A percentile compares a stretch with the other conserved stretches of the same genome.
Evolutionary conservation across 495 filamentous ascomycete species (phyloP).

Genomic region (Podospora pseudocomata): DNA sequence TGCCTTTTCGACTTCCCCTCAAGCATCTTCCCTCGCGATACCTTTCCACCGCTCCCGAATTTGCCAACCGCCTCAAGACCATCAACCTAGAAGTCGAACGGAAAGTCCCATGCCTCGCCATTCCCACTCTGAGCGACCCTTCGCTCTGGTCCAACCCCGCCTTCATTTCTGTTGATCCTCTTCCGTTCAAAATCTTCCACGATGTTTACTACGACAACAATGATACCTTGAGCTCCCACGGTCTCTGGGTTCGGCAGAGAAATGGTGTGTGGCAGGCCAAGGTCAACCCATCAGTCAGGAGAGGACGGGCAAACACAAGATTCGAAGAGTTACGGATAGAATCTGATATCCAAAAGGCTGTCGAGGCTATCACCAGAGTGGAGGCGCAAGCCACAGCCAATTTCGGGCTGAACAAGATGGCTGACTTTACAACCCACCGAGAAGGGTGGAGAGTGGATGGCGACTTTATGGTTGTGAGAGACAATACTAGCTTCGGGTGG

Average conservation of each 20-base stretch:
- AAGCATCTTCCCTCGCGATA: neutral
- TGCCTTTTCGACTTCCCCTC: neutral
- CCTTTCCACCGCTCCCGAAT: neutral
- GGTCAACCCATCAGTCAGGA: conserved; percentile 18
- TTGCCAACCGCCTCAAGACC: neutral
- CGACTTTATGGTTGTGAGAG: conserved; percentile 35
- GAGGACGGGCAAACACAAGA: conserved; percentile 17
- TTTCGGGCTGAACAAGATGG: conserved; percentile 30
- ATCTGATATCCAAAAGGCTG: neutral
- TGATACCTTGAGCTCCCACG: conserved; percentile 22
- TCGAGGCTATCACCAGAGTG: neutral
- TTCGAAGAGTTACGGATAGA: conserved; percentile 31
- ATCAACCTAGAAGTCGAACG: conserved; percentile 22
- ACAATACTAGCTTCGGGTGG: conserved; percentile 38
- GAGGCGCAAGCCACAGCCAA: conserved; percentile 7
- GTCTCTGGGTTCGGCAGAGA: conserved; percentile 33
- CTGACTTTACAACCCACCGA: conserved; percentile 31
- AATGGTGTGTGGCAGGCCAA: conserved; percentile 34
- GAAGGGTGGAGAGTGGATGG: conserved; percentile 33
- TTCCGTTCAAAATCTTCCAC: conserved; percentile 24
- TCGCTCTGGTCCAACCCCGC: conserved; percentile 10
- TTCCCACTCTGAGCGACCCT: conserved; percentile 13
- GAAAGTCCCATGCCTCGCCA: conserved; percentile 23
- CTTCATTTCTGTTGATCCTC: conserved; percentile 24
- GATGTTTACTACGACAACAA: conserved; percentile 37